A percentile compares a stretch with the other conserved stretches of the same genome.
Conservation (phyloP, 108 stramenopile species). For the Pseudonitzschia delicatissima region DNA sequence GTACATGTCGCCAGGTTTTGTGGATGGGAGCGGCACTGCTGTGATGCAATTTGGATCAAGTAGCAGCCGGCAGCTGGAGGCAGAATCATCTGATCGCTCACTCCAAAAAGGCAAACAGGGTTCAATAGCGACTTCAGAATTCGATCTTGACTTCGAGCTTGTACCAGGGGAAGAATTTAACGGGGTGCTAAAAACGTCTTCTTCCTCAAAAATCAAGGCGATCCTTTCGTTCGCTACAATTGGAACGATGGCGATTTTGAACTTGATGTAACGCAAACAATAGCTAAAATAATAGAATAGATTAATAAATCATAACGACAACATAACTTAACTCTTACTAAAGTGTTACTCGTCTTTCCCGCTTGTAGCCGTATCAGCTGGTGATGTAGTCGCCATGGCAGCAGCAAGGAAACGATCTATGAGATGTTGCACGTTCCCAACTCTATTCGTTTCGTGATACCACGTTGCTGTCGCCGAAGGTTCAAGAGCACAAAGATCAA, state of each 20-base stretch:
- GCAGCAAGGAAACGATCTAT: not conserved
- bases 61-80: not conserved
- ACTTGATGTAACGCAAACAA: not conserved
- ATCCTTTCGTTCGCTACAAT: not conserved
- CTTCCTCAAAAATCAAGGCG: not conserved
- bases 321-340: too few relatives aligned
- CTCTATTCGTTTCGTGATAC: slow-evolving; percentile 21
- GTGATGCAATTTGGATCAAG: slow-evolving; percentile 16
- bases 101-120: too few relatives aligned
- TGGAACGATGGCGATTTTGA: not conserved
- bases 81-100: not conserved
- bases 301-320: too few relatives aligned
- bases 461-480: slow-evolving; percentile 7
- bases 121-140: not conserved
- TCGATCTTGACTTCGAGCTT: not conserved
- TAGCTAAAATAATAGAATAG: too few relatives aligned
- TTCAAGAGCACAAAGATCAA: slow-evolving; percentile 21
- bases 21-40: slow-evolving; percentile 15
- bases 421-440: slow-evolving; percentile 4
- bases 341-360: not conserved
- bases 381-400: not conserved
- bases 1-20: slow-evolving; percentile 8
- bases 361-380: not conserved
- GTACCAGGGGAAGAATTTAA: not conserved
- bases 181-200: not conserved